Base-by-base conservation (phyloP, 768 basidiomycete genomes). In the Russula earlei region DNA sequence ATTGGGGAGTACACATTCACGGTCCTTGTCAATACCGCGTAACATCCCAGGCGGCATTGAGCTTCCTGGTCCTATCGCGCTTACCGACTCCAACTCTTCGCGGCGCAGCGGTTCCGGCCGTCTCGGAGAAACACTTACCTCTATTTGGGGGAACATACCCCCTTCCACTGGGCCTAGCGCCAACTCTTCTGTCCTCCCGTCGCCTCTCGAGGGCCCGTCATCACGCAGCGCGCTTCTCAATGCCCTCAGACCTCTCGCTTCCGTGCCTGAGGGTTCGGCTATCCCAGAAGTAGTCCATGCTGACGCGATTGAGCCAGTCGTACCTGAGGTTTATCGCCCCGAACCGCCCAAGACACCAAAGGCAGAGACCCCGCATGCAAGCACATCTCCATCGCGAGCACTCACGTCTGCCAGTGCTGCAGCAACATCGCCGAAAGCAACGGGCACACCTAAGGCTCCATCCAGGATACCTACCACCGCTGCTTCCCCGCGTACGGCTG, bases 71-170 rank as follows among this genome's bases (percentile, higher is more conserved):
- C 64, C 67, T 14, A 59, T 69, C 43, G 67, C 65, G 37, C 52
- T 64, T 31, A 68, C 67, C 9, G 67, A 64, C 27, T 62, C 63
- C 6, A 68, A 67, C n/a, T 65, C 70, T 15, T 64, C 70, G 19
- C 71, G 71, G 22, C 70, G 72, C 27, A 71, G 71, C 45, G 70
- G 70, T 34, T 65, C 72, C 12, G 67, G 69, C 11, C 70, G 67
- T 50, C 70, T 80, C 20, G 74, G 64, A 1, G 70, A 80, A 1
- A 63, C 74, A 5, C 72, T 80, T 42, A 72, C 64, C 20, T 72
- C 78, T 0, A 70, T 79, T 5, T 81, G 81, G 78, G 81, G 80
- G 24, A 51, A 52, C 19, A 27, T 0, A 3, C 34, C 45, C n/a
- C 54, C 61, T 33, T 62, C 62, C 19, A 27, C 31, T n/a, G 57